A percentile compares a stretch with the other conserved stretches of the same genome.
Evolutionary conservation across 768 basidiomycete genomes (phyloP).

Genomic region (Amanita rubescens): DNA sequence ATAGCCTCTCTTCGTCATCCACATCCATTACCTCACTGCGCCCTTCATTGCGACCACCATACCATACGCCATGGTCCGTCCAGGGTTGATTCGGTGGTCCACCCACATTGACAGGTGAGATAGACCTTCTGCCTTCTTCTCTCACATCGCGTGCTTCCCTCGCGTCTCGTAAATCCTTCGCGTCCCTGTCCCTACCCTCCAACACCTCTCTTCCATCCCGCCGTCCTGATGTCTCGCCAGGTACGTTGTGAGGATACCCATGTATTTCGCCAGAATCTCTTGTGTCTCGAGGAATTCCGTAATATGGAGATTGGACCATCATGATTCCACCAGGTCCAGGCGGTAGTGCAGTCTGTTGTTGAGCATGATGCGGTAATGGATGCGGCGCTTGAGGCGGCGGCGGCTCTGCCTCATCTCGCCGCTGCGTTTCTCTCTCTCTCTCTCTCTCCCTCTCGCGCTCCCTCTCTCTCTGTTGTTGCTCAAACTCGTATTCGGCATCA

Average conservation of each 20-base stretch:
- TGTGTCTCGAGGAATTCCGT: neutral
- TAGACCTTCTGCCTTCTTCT: constrained; percentile 22
- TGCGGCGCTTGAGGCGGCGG: constrained; percentile 9
- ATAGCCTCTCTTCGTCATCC: constrained; percentile 27
- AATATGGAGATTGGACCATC: neutral
- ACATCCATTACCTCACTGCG: constrained; percentile 23
- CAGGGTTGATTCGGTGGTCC: constrained; percentile 22
- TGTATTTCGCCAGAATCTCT: neutral
- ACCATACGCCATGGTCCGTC: constrained; percentile 28
- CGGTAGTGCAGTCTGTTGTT: neutral
- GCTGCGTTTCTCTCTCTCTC: neutral
- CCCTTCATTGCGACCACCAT: constrained; percentile 7
- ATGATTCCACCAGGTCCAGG: neutral
- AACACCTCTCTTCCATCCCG: constrained; percentile 7
- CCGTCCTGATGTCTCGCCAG: neutral
- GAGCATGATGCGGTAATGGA: neutral
- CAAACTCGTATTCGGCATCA: constrained; percentile 4
- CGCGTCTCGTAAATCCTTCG: constrained; percentile 9
- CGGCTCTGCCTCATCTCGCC: constrained; percentile 5
- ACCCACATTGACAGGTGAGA: constrained; percentile 27
- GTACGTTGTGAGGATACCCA: neutral
- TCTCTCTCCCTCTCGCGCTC: neutral
- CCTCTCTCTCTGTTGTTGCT: constrained; percentile 1
- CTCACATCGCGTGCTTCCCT: constrained; percentile 12
- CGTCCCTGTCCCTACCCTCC: constrained; percentile 9